A percentile compares a stretch with the other conserved stretches of the same genome.
Evolutionary conservation across 2,329 filamentous ascomycete genomes (phyloP).

Genomic region (Xylariaceae sp.): DNA sequence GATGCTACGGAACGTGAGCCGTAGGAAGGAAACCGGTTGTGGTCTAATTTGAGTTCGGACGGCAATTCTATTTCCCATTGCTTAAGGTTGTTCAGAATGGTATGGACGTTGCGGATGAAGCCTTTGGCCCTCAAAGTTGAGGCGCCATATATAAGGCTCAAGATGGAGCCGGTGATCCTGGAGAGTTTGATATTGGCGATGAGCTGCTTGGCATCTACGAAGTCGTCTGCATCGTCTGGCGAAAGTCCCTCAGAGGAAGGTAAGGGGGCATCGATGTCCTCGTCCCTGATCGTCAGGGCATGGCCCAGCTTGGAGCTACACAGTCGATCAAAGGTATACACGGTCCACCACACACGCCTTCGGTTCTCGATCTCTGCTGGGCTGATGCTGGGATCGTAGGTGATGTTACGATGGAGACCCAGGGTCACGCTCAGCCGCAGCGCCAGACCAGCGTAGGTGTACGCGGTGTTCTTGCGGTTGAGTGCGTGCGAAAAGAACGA

Average conservation of each 20-base stretch:
- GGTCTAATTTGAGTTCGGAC: constrained; percentile 22
- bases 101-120: constrained; percentile 18
- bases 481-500: constrained; percentile 30
- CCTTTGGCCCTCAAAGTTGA: constrained; percentile 2
- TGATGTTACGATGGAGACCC: constrained; percentile 30
- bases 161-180: constrained; percentile 13
- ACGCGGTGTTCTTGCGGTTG: constrained; percentile 31
- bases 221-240: constrained; percentile 10
- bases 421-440: constrained; percentile 28
- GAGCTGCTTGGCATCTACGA: constrained; percentile 11
- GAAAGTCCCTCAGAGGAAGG: constrained; percentile 19
- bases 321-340: constrained; percentile 29
- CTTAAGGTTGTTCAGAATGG: constrained; percentile 26
- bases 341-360: constrained; percentile 26
- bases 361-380: constrained; percentile 21
- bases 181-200: constrained; percentile 27
- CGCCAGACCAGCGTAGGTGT: constrained; percentile 28
- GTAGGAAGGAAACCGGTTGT: constrained; percentile 10
- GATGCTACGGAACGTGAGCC: constrained; percentile 12
- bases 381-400: constrained; percentile 24
- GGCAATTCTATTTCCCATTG: constrained; percentile 29
- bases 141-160: constrained; percentile 10
- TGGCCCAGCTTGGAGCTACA: constrained; percentile 36
- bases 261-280: constrained; percentile 30
- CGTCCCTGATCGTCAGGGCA: constrained; percentile 33